A percentile compares a stretch with the other conserved stretches of the same genome.
Evolutionary conservation across 1,139 yeast genomes (phyloP).

Genomic region (Yamadazyma aaseri): DNA sequence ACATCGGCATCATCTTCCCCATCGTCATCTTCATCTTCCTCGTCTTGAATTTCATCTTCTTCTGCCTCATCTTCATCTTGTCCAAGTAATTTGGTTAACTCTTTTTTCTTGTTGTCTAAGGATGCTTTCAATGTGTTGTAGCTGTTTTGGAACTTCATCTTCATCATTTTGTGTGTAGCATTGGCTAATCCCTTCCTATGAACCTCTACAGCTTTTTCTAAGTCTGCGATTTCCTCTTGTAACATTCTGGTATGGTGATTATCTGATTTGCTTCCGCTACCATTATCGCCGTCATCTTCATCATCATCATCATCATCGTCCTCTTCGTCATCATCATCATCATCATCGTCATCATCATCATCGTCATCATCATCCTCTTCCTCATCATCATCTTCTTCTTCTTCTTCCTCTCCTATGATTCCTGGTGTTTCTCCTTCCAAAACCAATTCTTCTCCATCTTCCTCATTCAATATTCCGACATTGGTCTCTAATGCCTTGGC

Average conservation of each 20-base stretch:
- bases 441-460: conserved; percentile 12
- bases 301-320: conserved; percentile 31
- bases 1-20: conserved; percentile 19
- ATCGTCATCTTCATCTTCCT: conserved; percentile 19
- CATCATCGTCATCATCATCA: conserved; percentile 17
- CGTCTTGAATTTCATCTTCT: conserved; percentile 27
- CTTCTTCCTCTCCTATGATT: conserved; percentile 14
- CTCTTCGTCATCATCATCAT: conserved; percentile 23
- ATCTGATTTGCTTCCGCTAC: conserved; percentile 31
- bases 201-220: conserved; percentile 74
- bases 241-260: conserved; percentile 74
- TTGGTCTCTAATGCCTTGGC: conserved; percentile 36
- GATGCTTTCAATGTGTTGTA: conserved; percentile 79
- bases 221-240: conserved; percentile 81
- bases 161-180: conserved; percentile 84
- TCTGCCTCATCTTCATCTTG: conserved; percentile 30
- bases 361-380: conserved; percentile 13
- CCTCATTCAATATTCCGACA: conserved; percentile 11
- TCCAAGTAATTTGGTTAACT: conserved; percentile 41
- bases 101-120: conserved; percentile 76
- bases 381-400: conserved; percentile 12
- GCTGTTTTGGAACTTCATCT: conserved; percentile 82
- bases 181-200: conserved; percentile 73
- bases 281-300: conserved; percentile 28
- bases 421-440: conserved; percentile 17